A percentile compares a stretch with the other conserved stretches of the same genome.
Conservation (phyloP, 257 asterid genomes). For the Solanum commersonii region DNA sequence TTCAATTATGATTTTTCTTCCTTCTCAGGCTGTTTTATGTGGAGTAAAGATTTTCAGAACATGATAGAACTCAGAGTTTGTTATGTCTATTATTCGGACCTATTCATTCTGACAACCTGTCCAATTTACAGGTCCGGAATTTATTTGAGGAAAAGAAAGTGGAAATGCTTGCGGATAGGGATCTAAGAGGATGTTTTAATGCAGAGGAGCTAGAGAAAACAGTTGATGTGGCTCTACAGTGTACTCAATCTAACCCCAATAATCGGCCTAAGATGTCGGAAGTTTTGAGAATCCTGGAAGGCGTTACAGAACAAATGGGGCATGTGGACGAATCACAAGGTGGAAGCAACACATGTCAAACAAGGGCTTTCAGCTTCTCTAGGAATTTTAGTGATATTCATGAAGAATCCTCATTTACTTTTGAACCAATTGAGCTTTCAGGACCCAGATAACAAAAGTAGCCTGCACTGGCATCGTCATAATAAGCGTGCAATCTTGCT, state of each 20-base stretch:
- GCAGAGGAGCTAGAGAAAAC: slow-evolving; percentile 49
- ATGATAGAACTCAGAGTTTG: background rate
- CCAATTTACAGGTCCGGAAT: slow-evolving; percentile 42
- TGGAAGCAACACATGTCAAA: slow-evolving; percentile 30
- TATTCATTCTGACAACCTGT: background rate
- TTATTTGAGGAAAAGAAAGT: slow-evolving; percentile 48
- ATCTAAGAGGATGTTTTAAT: slow-evolving; percentile 46
- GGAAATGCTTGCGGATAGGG: slow-evolving; percentile 63
- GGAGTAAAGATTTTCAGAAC: background rate
- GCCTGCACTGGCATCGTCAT: background rate
- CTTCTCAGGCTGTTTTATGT: background rate
- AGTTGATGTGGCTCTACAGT: slow-evolving; percentile 52
- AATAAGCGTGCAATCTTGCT: background rate
- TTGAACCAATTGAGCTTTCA: slow-evolving; percentile 88
- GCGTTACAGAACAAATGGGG: slow-evolving; percentile 33
- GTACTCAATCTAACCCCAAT: slow-evolving; percentile 64
- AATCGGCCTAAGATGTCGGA: slow-evolving; percentile 71
- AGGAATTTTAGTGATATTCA: slow-evolving; percentile 43
- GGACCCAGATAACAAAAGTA: slow-evolving; percentile 53
- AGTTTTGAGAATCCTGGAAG: slow-evolving; percentile 52
- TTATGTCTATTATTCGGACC: background rate
- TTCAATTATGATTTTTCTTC: background rate
- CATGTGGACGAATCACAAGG: slow-evolving; percentile 36
- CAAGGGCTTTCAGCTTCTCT: slow-evolving; percentile 52
- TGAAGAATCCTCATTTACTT: slow-evolving; percentile 62